These are phyloP conservation scores for Oxytropis ochrocephala DNA, from an alignment of 306 rosid species.

Conservation along the genomic window DNA sequence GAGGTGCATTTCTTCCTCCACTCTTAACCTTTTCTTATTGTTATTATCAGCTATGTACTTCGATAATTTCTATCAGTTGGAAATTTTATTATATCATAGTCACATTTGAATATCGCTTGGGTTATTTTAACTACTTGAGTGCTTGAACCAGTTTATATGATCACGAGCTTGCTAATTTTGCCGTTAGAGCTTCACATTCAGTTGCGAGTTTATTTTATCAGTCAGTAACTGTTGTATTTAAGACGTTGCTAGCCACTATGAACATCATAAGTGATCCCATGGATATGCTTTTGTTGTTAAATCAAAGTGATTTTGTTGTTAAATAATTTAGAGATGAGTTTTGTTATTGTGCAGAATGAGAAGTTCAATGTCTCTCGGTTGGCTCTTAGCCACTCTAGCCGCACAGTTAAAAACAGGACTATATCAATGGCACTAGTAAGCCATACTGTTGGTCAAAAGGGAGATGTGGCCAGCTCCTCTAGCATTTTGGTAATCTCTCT, in stretches of 20 bases:
- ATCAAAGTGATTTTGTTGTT: no score
- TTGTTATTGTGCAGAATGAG: conserved; percentile 41
- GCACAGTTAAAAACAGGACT: conserved; percentile 16
- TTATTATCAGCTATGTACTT: background rate
- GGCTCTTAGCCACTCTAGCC: conserved; percentile 24
- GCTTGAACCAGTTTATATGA: background rate
- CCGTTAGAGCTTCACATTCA: background rate
- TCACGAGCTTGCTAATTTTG: background rate
- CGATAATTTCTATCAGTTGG: background rate
- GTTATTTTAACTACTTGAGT: background rate
- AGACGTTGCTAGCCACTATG: background rate
- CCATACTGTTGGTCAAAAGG: conserved; percentile 33
- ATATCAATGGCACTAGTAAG: conserved; percentile 60
- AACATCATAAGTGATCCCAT: background rate
- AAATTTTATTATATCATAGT: background rate
- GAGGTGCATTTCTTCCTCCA: conserved; percentile 25
- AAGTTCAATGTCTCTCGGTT: conserved; percentile 25
- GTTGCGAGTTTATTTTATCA: background rate
- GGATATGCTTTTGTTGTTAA: background rate
- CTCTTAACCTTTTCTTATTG: background rate
- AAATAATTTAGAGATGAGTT: no score
- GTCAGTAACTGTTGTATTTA: background rate
- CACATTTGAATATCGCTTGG: background rate
- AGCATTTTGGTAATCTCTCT: conserved; percentile 48
- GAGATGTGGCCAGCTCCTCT: conserved; percentile 38